These are phyloP conservation scores for Physcia stellaris DNA, from an alignment of 495 filamentous ascomycete species.

Conservation along the genomic window DNA sequence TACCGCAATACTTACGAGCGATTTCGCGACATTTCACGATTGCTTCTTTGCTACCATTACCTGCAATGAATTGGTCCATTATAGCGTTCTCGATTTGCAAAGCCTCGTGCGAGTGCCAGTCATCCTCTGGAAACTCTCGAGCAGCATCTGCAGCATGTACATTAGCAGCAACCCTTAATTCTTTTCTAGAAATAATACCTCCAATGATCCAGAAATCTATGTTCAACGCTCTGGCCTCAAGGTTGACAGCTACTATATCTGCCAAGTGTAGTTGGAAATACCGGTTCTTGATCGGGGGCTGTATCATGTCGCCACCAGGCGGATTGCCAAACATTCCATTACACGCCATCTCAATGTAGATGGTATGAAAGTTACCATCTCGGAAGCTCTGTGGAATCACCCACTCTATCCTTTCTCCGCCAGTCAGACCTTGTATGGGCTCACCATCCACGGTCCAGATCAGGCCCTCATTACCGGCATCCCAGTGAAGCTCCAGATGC, in stretches of 20 bases:
- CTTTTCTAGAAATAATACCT: constrained; percentile 15
- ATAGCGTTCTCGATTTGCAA: constrained; percentile 72
- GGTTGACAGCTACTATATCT: constrained; percentile 80
- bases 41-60: constrained; percentile 56
- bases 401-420: constrained; percentile 85
- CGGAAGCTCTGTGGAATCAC: constrained; percentile 65
- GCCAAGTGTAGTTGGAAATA: constrained; percentile 64
- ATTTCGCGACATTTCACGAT: constrained; percentile 69
- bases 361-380: constrained; percentile 72
- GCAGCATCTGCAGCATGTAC: constrained; percentile 44
- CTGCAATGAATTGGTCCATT: constrained; percentile 75
- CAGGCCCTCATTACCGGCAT: constrained; percentile 80
- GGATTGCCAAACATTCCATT: constrained; percentile 98
- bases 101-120: constrained; percentile 78
- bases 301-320: constrained; percentile 69
- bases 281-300: constrained; percentile 72
- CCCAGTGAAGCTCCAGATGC: constrained; percentile 88
- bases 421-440: constrained; percentile 83
- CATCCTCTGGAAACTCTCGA: constrained; percentile 62
- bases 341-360: constrained; percentile 97
- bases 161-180: background rate
- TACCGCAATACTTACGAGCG: constrained; percentile 67
- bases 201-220: constrained; percentile 95
- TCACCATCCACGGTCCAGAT: constrained; percentile 81
- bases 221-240: constrained; percentile 66